Conservation (phyloP, 495 filamentous ascomycete genomes). For the Penicillium daleae region DNA sequence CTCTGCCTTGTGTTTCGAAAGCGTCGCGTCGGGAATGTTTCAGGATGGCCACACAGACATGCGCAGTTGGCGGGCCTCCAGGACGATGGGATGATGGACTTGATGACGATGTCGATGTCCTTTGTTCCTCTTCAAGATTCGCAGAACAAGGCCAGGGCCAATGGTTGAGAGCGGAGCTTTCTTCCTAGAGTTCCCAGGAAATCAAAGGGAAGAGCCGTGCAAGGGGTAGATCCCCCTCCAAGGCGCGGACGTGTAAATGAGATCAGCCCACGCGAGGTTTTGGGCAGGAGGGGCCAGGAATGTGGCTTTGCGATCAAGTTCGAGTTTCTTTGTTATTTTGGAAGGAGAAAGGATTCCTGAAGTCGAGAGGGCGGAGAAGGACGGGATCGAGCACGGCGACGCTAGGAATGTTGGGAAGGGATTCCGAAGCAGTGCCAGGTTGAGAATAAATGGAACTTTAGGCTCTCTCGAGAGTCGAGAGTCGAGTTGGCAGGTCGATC, state of each 20-base stretch:
- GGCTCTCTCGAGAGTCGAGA: neutral
- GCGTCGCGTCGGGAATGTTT: conserved; percentile 33
- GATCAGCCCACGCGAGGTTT: conserved; percentile 27
- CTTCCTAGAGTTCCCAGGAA: conserved; percentile 14
- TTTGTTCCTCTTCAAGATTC: neutral
- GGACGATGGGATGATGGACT: conserved; percentile 6
- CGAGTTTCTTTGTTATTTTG: no score
- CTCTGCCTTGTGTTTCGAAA: conserved; percentile 7
- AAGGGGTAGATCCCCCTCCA: conserved; percentile 34
- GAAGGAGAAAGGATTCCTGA: neutral
- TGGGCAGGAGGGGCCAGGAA: conserved; percentile 11
- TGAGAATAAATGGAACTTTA: conserved; percentile 4
- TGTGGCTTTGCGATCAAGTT: conserved; percentile 6
- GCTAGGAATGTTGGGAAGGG: conserved; percentile 14
- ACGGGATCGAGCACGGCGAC: neutral
- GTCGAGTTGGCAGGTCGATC: conserved; percentile 19
- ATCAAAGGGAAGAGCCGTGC: conserved; percentile 28
- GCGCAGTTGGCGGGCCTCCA: conserved; percentile 3
- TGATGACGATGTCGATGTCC: conserved; percentile 6
- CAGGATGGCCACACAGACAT: conserved; percentile 26
- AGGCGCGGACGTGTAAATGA: conserved; percentile 16
- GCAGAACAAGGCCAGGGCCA: conserved; percentile 7
- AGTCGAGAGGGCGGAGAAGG: neutral
- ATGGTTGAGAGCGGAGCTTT: conserved; percentile 9
- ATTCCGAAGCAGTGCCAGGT: conserved; percentile 10